phyloP scores from a whole-genome alignment of 805 yeast species.

The Komagataella mondaviorum region DNA sequence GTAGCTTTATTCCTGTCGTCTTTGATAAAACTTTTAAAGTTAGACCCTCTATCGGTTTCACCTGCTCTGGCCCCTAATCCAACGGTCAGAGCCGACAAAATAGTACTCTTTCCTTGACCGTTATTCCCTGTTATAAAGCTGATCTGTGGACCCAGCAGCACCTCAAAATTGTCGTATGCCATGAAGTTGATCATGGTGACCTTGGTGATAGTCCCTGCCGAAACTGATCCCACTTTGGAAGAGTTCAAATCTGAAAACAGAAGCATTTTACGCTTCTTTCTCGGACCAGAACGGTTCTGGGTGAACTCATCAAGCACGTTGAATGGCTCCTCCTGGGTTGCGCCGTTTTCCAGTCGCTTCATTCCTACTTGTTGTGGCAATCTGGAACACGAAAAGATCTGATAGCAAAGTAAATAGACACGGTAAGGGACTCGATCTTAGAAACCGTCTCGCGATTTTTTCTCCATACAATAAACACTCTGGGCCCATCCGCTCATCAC shows the following conservation, averaged over 20 bases:
- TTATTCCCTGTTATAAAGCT: constrained; percentile 84
- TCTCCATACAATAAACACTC: not conserved
- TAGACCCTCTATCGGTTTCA: constrained; percentile 74
- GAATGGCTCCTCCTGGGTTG: not conserved
- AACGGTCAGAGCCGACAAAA: constrained; percentile 75
- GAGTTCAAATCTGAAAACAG: not conserved
- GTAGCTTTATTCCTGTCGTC: constrained; percentile 65
- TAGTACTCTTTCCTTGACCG: constrained; percentile 87
- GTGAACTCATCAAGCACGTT: constrained; percentile 10
- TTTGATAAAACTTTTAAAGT: constrained; percentile 55
- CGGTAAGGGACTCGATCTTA: not conserved
- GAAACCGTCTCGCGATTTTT: not conserved
- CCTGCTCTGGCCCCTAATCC: constrained; percentile 84
- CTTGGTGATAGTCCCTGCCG: constrained; percentile 57
- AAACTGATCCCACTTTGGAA: constrained; percentile 16
- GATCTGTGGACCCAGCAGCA: constrained; percentile 64
- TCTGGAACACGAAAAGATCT: not conserved
- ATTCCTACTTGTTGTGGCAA: not conserved
- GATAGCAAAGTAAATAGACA: not conserved
- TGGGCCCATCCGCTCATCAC: not conserved
- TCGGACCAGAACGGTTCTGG: constrained; percentile 9
- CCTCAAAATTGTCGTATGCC: constrained; percentile 77
- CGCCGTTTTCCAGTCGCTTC: not conserved
- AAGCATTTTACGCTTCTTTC: constrained; percentile 6
- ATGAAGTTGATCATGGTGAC: constrained; percentile 64